Evolutionary conservation across 2,329 filamentous ascomycete genomes (phyloP).

Genomic region (Diaporthe vaccinii): DNA sequence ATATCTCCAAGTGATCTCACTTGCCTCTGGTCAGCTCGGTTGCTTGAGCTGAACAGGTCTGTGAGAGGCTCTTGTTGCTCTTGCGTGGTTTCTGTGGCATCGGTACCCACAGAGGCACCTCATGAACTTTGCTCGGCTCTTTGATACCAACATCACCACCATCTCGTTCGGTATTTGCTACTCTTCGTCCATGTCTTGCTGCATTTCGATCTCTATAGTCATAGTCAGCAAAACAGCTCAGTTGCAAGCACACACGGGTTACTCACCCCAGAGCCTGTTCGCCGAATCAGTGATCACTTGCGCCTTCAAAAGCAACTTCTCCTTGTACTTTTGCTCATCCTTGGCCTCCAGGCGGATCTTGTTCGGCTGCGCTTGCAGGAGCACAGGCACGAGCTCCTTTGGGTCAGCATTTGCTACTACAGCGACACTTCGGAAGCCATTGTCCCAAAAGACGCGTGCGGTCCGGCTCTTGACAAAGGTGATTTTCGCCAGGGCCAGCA

Average conservation of each 20-base stretch:
- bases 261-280: constrained; percentile 77
- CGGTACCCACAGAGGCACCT: background rate
- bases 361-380: constrained; percentile 80
- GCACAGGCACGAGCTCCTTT: constrained; percentile 76
- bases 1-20: background rate
- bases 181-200: constrained; percentile 63
- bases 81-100: background rate
- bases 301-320: constrained; percentile 76
- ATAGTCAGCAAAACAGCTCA: constrained; percentile 41
- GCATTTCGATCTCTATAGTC: constrained; percentile 62
- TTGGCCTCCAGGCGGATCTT: constrained; percentile 69
- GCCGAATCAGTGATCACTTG: constrained; percentile 77
- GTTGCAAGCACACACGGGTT: background rate
- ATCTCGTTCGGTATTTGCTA: constrained; percentile 40
- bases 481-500: constrained; percentile 78
- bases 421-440: constrained; percentile 78
- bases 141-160: background rate
- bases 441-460: constrained; percentile 81
- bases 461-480: constrained; percentile 84
- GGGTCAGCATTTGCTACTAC: constrained; percentile 78
- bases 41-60: background rate
- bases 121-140: background rate
- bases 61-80: background rate
- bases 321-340: constrained; percentile 71
- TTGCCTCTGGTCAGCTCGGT: background rate